These are phyloP conservation scores for Pistacia integerrima DNA, from an alignment of 345 rosid species.

Conservation along the genomic window DNA sequence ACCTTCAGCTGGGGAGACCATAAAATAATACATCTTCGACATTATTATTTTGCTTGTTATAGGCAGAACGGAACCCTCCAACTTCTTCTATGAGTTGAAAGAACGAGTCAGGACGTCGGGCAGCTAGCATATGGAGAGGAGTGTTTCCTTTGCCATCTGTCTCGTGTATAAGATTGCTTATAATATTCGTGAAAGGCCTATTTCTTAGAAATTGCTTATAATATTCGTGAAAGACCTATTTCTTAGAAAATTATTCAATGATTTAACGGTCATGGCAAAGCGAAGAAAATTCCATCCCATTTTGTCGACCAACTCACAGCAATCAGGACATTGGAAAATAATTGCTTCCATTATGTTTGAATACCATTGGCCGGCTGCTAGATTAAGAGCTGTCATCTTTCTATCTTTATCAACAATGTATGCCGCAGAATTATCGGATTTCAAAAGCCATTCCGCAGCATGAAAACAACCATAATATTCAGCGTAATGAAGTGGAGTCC, in stretches of 20 bases:
- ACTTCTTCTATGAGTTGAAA: not conserved
- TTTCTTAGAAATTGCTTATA: not conserved
- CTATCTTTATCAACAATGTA: not conserved
- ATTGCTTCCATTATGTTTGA: not conserved
- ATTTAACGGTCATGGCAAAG: not conserved
- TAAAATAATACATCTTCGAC: not conserved
- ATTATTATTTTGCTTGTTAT: not conserved
- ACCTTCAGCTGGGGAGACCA: no score
- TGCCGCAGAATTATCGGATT: not conserved
- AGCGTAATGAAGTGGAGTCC: constrained; percentile 18
- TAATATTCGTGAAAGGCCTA: not conserved
- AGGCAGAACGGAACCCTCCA: not conserved
- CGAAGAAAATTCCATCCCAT: not conserved
- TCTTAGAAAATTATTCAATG: not conserved
- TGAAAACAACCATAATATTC: not conserved
- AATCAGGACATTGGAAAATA: not conserved
- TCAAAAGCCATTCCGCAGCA: not conserved
- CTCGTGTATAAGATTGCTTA: constrained; percentile 10
- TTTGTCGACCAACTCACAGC: constrained; percentile 6
- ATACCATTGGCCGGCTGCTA: constrained; percentile 7
- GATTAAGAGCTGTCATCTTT: constrained; percentile 14
- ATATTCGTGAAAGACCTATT: not conserved
- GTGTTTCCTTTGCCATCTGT: not conserved
- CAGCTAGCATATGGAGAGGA: not conserved
- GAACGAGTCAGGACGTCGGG: no score